Conservation (phyloP, 805 yeast genomes). For the Yarrowia divulgata region DNA sequence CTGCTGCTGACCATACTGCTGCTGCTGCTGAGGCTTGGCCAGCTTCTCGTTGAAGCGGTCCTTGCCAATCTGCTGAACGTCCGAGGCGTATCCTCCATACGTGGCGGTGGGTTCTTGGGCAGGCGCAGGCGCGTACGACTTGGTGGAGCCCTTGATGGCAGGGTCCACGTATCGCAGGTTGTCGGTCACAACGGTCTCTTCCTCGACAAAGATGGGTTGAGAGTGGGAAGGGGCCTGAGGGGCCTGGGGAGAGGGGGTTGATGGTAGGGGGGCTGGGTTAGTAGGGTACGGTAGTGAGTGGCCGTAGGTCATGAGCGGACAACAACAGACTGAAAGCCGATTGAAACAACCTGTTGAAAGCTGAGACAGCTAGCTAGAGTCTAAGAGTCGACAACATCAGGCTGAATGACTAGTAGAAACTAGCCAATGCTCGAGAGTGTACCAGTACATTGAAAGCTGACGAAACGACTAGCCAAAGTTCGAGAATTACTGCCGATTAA, state of each 20-base stretch:
- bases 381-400: no score
- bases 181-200: constrained; percentile 1
- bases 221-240: neutral
- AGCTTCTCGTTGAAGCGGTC: constrained; percentile 13
- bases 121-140: constrained; percentile 17
- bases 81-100: constrained; percentile 8
- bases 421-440: no score
- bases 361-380: no score
- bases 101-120: constrained; percentile 22
- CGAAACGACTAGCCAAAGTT: no score
- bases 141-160: neutral
- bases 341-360: no score
- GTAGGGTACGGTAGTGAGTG: neutral
- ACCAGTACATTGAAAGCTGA: no score
- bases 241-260: constrained; percentile 19
- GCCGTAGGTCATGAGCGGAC: neutral
- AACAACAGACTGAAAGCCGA: no score
- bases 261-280: constrained; percentile 27
- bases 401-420: no score
- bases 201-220: neutral
- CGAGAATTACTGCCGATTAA: no score
- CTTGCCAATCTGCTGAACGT: constrained; percentile 33
- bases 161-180: constrained; percentile 32
- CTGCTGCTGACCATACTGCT: neutral
- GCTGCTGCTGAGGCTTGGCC: neutral